Evolutionary conservation across 2,329 filamentous ascomycete genomes (phyloP).

Genomic region (Fusarium clavum): DNA sequence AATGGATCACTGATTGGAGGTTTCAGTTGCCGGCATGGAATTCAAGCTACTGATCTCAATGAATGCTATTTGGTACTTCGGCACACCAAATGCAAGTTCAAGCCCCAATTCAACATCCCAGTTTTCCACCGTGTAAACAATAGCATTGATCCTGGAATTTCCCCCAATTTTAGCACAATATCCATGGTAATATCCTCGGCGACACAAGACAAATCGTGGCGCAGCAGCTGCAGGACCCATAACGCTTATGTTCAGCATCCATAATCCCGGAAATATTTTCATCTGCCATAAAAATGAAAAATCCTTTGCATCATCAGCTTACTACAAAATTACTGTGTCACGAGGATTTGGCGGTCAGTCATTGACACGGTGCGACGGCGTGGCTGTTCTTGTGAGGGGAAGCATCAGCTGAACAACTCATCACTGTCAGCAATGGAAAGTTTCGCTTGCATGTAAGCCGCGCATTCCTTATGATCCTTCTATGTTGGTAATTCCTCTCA

Average conservation of each 20-base stretch:
- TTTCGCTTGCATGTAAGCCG: neutral
- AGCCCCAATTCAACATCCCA: neutral
- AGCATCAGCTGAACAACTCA: slow-evolving; percentile 19
- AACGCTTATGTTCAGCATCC: neutral
- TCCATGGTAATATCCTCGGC: neutral
- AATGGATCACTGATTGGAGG: neutral
- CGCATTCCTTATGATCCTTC: neutral
- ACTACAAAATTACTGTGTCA: neutral
- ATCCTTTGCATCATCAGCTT: neutral
- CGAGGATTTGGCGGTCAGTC: neutral
- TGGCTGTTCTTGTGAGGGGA: neutral
- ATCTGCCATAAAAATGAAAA: neutral
- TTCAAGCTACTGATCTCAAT: neutral
- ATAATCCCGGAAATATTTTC: neutral
- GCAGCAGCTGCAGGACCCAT: neutral
- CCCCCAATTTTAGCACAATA: neutral
- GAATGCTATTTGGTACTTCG: neutral
- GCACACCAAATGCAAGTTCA: neutral
- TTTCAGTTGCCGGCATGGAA: neutral
- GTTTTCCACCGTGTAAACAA: neutral
- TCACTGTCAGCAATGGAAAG: neutral
- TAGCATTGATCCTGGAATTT: neutral
- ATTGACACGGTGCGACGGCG: neutral
- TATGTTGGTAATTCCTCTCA: neutral
- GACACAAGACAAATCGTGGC: neutral